Evolutionary conservation across 2,329 filamentous ascomycete species (phyloP), one percentile per base, ranked within the genome.

Genomic region (Dichotomopilus funicola): DNA sequence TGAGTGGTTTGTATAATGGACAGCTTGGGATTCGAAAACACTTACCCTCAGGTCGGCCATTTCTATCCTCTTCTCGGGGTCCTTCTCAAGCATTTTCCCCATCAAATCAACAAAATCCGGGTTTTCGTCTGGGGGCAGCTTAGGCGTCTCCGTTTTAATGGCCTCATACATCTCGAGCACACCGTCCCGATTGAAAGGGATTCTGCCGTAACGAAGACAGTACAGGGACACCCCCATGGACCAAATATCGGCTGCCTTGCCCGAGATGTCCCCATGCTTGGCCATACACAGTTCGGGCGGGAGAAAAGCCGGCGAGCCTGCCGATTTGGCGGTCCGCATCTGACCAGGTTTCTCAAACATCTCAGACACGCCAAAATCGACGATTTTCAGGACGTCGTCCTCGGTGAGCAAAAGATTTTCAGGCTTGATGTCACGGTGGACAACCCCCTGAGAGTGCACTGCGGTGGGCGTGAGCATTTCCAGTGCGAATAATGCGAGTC

Each of bases 341-440:
- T 89, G 81, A 1, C 87, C 78, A 2, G 75, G 66, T 69, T 95
- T 96, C 67, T 92, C 87, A 64, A 99, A 99, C 85, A 99, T 96
- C 68, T 99, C 92, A 1, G 92, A 97, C 6, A 97, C 94, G n/a
- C 94, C 94, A 76, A 99, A 99, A 70, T 97, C 94, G 51, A 95
- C 91, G 61, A 99, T 87, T 70, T 97, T 99, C 51, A 99, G 81
- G n/a, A 96, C 85, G 65, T 97, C 88, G 54, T 96, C 91, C 38
- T 86, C 81, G 0, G 91, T 96, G 41, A 99, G 76, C 6, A 99
- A 80, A 52, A 95, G 86, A 64, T 99, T 99, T 70, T 97, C 94
- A 0, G 94, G 94, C 72, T 99, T 99, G 74, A 99, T 96, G 66
- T 99, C 94, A 52, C 94, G 84, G 70, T 99, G 94, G 12, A 96